phyloP scores from a whole-genome alignment of 352 stramenopile genomes.

The Pythium plurisporium region DNA sequence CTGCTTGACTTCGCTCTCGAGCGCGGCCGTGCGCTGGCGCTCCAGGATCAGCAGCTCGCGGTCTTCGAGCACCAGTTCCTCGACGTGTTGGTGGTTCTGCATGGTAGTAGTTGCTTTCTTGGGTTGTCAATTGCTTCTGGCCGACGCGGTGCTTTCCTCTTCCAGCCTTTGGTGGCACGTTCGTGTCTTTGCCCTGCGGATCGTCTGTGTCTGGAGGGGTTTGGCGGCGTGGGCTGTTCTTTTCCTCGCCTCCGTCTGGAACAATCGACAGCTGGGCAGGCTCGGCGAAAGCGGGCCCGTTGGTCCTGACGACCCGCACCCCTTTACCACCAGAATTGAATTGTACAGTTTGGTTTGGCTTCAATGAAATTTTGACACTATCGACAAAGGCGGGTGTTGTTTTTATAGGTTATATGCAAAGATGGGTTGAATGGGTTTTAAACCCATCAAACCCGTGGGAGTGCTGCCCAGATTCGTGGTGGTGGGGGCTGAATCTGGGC shows the following conservation, averaged over 20 bases:
- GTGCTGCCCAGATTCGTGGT: slow-evolving; percentile 1
- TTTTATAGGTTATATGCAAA: too few species aligned
- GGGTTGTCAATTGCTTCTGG: too few species aligned
- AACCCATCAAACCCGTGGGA: too few species aligned
- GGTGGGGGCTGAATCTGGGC: neutral
- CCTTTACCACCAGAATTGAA: too few species aligned
- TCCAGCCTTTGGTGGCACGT: too few species aligned
- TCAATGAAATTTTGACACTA: too few species aligned
- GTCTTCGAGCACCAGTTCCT: slow-evolving; percentile 32
- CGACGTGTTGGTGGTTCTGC: slow-evolving; percentile 23
- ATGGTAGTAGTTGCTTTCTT: too few species aligned
- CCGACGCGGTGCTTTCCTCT: too few species aligned
- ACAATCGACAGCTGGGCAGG: slow-evolving; percentile 8
- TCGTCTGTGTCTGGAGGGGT: neutral
- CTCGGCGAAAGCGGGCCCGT: neutral
- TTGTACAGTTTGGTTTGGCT: too few species aligned
- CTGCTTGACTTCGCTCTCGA: slow-evolving; percentile 64
- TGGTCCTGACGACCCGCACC: too few species aligned
- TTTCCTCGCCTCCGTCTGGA: slow-evolving; percentile 11
- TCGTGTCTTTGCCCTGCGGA: neutral
- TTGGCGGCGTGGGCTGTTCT: slow-evolving; percentile 6
- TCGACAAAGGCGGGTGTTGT: too few species aligned
- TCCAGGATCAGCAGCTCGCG: slow-evolving; percentile 64
- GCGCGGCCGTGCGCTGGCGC: slow-evolving; percentile 63
- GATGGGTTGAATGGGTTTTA: too few species aligned